These are phyloP conservation scores for Suillus spraguei DNA, from an alignment of 768 basidiomycete genomes.

Conservation along the genomic window DNA sequence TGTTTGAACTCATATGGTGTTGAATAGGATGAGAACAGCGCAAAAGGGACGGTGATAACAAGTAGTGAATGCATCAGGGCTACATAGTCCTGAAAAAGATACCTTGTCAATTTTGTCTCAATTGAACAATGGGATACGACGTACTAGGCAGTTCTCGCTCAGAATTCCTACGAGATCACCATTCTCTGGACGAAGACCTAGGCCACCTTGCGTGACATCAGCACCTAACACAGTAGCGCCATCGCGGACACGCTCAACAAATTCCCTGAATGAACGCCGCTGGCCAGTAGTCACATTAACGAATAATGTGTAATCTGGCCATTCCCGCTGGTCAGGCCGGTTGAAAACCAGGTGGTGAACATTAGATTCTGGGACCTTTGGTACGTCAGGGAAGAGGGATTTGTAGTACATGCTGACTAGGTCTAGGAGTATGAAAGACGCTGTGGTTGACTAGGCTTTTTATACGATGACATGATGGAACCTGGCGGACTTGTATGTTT, in stretches of 20 bases:
- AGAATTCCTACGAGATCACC: slow-evolving; percentile 72
- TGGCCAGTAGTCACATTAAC: slow-evolving; percentile 57
- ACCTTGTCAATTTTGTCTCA: too few relatives aligned
- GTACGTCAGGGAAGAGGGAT: too few relatives aligned
- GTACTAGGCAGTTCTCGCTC: slow-evolving; percentile 66
- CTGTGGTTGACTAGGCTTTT: too few relatives aligned
- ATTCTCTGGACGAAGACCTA: slow-evolving; percentile 49
- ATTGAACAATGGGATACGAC: slow-evolving; percentile 22
- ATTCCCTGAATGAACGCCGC: slow-evolving; percentile 47
- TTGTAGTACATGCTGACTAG: too few relatives aligned
- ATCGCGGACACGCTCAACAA: slow-evolving; percentile 51
- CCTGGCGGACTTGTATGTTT: too few relatives aligned
- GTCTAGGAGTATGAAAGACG: too few relatives aligned
- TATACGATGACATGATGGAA: too few relatives aligned
- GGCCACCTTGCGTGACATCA: slow-evolving; percentile 49
- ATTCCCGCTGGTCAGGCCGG: slow-evolving; percentile 53
- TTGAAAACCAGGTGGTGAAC: slow-evolving; percentile 55
- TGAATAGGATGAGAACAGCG: slow-evolving; percentile 47
- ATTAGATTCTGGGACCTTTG: slow-evolving; percentile 47
- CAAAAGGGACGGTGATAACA: slow-evolving; percentile 46
- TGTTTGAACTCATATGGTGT: slow-evolving; percentile 54
- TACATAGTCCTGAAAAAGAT: slow-evolving; percentile 43
- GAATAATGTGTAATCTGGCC: slow-evolving; percentile 57
- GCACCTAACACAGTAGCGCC: slow-evolving; percentile 58
- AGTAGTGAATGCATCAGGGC: slow-evolving; percentile 46